Base-by-base conservation (phyloP, 2,329 filamentous ascomycete species). In the Metarhizium anisopliae region DNA sequence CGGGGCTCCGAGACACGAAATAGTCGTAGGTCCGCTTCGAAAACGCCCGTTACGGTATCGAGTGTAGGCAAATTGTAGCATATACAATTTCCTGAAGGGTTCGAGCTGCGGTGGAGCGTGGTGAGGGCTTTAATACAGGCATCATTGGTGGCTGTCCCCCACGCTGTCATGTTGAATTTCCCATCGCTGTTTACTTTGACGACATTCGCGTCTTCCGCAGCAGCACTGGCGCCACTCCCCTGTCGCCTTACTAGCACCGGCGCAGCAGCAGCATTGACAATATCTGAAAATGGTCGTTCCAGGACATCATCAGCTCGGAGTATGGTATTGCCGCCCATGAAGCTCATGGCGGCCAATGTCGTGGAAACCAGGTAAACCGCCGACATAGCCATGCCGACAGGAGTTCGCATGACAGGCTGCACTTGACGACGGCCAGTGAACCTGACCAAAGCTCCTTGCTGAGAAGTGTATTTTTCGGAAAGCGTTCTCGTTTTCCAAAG, bases 11-110 rank as follows among this genome's bases (percentile, higher is more conserved):
- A 84, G 50, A 92, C 72, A 68, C 86, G 84, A 72, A 84, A 94
- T 58, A 94, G 74, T 54, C 89, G 79, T 52, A 94, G 70, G 67
- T 94, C 89, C 35, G 89, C 88, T 69, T 88, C 81, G 67, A 94
- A 94, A 16, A 83, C 74, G 35, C 89, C 89, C 0, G 81, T 84
- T 4, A 70, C 70, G 62, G 81, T 82, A 71, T 93, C 80, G 56
- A 90, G 78, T 43, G 81, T 82, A 0, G 86, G 84, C 29, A 95
- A 71, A 67, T 94, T 95, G 74, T 93, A 94, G 78, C 90, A 95
- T 51, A 89, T 82, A 57, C 86, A 86, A 51, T 90, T 81, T 52
- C 90, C 90, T 10, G 87, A 86, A 5, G 87, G 87, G 61, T 92
- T 93, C 29, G 81, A 79, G 47, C 84, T 81, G 58, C 77, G 73